Evolutionary conservation across 345 rosid species (phyloP), one percentile per base, ranked within the genome.

Genomic region (Sapria himalayana): DNA sequence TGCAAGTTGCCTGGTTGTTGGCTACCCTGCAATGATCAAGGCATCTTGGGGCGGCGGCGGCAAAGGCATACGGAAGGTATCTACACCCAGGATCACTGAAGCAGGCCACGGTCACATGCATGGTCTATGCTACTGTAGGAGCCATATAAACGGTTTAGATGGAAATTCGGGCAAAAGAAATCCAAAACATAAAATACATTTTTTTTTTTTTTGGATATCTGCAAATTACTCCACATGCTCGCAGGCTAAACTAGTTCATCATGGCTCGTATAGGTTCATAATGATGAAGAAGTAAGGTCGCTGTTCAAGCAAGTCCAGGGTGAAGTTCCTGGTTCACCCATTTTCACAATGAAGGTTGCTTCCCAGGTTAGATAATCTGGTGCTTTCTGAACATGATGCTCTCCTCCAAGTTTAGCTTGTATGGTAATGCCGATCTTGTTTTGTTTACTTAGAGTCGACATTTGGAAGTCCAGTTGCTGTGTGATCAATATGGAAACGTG

Each of bases 31-130:
- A 59, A 91, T 91, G 99, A 91, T 84, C 67, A 91, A 91, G 78
- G 99, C 99, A 33, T 91, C 99, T 0, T 91, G 99, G 99, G 99
- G 99, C 46, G 99, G 99, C 23, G 99, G 99, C 25, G 99, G 99
- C 54, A 84, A 91, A 74, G 99, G 99, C 48, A 91, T 91, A 55
- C 73, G 99, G 69, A 91, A 91, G 99, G 99, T 91, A 39, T 42
- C n/a, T n/a, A n/a, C n/a, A n/a, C n/a, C n/a, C n/a, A n/a, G n/a
- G n/a, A n/a, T n/a, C n/a, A n/a, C n/a, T n/a, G n/a, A n/a, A n/a
- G n/a, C n/a, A n/a, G n/a, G n/a, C n/a, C n/a, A n/a, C n/a, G n/a
- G n/a, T n/a, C n/a, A n/a, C n/a, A n/a, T n/a, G n/a, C n/a, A n/a
- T n/a, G n/a, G n/a, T n/a, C n/a, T n/a, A n/a, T n/a, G n/a, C n/a